Percentiles rank a stretch among this genome's conserved stretches.
Evolutionary conservation across 305 asterid species (phyloP).

Genomic region (Plantago coronopus): DNA sequence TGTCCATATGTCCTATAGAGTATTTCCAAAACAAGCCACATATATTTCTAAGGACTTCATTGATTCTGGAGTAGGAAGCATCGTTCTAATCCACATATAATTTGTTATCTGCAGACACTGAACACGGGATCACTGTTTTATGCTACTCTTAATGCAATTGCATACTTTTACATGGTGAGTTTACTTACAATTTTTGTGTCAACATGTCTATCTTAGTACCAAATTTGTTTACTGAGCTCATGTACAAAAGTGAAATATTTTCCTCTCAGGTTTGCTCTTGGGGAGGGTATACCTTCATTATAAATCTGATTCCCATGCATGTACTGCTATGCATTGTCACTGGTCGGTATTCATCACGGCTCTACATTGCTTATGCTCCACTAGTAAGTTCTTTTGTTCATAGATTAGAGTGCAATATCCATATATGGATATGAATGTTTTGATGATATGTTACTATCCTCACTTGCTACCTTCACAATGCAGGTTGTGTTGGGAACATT

Average conservation of each 20-base stretch:
- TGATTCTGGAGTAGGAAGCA: too few relatives aligned
- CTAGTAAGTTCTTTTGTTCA: constrained; percentile 59
- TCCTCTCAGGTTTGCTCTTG: constrained; percentile 89
- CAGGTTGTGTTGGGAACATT: constrained; percentile 89
- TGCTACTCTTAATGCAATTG: constrained; percentile 84
- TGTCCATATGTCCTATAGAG: constrained; percentile 17
- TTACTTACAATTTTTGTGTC: constrained; percentile 17
- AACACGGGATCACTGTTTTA: constrained; percentile 97
- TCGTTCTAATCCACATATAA: constrained; percentile 27
- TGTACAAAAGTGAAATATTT: constrained; percentile 11
- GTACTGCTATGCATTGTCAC: constrained; percentile 90
- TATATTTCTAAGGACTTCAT: constrained; percentile 16
- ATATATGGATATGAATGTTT: constrained; percentile 3
- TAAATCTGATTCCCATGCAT: constrained; percentile 98
- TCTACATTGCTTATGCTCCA: constrained; percentile 95
- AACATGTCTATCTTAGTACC: constrained; percentile 5
- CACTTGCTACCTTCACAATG: constrained; percentile 18
- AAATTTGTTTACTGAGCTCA: constrained; percentile 19
- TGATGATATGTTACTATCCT: constrained; percentile 15
- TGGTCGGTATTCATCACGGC: constrained; percentile 91
- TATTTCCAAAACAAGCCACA: constrained; percentile 8
- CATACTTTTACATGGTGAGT: constrained; percentile 96
- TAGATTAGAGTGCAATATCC: too few relatives aligned
- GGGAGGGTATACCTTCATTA: constrained; percentile 99
- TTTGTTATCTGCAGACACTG: constrained; percentile 64